Evolutionary conservation across 2,329 filamentous ascomycete species (phyloP).

Genomic region (Pestalotiopsis sp.): DNA sequence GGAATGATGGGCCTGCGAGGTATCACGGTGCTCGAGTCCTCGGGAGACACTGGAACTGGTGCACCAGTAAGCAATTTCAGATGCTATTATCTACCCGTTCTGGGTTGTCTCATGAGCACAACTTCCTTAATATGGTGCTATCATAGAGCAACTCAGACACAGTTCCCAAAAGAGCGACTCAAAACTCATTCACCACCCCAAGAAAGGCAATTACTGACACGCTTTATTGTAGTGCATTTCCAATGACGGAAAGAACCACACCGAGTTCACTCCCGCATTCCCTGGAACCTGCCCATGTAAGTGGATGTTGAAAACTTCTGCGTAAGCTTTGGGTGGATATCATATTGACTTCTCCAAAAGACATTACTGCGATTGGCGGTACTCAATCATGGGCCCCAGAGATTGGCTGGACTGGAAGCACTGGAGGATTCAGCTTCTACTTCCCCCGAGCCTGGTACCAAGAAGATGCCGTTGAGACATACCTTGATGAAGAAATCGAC

Average conservation of each 20-base stretch:
- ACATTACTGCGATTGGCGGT: slow-evolving; percentile 30
- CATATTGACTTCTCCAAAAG: background rate
- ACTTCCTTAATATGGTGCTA: too few relatives aligned
- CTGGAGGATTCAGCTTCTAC: slow-evolving; percentile 53
- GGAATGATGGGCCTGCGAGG: slow-evolving; percentile 17
- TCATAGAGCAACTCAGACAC: too few relatives aligned
- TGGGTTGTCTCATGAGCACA: too few relatives aligned
- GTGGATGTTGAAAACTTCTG: background rate
- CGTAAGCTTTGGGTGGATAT: too few relatives aligned
- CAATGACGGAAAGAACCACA: slow-evolving; percentile 57
- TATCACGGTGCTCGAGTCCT: slow-evolving; percentile 10
- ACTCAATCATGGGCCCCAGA: slow-evolving; percentile 20
- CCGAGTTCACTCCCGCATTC: slow-evolving; percentile 23
- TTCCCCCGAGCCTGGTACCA: slow-evolving; percentile 52
- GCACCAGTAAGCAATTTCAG: too few relatives aligned
- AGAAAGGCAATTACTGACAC: too few relatives aligned
- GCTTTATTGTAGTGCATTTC: too few relatives aligned
- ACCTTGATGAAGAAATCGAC: slow-evolving; percentile 33
- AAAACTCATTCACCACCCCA: too few relatives aligned
- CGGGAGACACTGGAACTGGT: slow-evolving; percentile 26
- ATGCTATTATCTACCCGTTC: too few relatives aligned
- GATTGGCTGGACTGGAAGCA: slow-evolving; percentile 27
- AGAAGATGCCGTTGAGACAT: slow-evolving; percentile 40
- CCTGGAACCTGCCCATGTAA: slow-evolving; percentile 38
- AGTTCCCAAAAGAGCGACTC: too few relatives aligned